A percentile compares a stretch with the other conserved stretches of the same genome.
phyloP scores from a whole-genome alignment of 352 stramenopile genomes.

The Pythium sukuiense region DNA sequence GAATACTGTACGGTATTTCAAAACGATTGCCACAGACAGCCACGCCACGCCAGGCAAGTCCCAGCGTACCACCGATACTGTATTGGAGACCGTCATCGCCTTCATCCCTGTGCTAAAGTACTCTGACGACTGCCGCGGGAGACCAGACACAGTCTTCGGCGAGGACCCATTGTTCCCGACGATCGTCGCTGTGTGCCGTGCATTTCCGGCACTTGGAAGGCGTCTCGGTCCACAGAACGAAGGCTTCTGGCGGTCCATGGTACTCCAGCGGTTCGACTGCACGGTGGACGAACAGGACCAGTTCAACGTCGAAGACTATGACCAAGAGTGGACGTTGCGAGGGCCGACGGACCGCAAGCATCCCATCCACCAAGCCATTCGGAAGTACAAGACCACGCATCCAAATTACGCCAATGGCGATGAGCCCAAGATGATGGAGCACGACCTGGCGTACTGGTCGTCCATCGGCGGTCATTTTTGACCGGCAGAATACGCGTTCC shows the following conservation, averaged over 20 bases:
- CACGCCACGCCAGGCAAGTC: too few relatives aligned
- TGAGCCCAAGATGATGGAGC: neutral
- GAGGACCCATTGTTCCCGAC: neutral
- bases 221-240: neutral
- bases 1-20: neutral
- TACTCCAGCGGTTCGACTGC: neutral
- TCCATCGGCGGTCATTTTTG: neutral
- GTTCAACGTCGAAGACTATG: neutral
- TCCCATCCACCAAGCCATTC: neutral
- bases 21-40: neutral
- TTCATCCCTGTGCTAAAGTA: neutral
- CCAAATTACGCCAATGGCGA: too few relatives aligned
- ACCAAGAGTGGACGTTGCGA: neutral
- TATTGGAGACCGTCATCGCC: neutral
- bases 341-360: neutral
- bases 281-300: neutral
- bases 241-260: neutral
- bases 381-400: too few relatives aligned
- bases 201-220: neutral
- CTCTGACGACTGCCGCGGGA: too few relatives aligned
- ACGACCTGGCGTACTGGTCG: neutral
- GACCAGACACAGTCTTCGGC: neutral
- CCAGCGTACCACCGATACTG: too few relatives aligned
- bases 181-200: neutral
- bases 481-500: neutral